A percentile compares a stretch with the other conserved stretches of the same genome.
phyloP scores from a whole-genome alignment of 1,139 yeast species.

The Protomyces lactucae-debilis region DNA sequence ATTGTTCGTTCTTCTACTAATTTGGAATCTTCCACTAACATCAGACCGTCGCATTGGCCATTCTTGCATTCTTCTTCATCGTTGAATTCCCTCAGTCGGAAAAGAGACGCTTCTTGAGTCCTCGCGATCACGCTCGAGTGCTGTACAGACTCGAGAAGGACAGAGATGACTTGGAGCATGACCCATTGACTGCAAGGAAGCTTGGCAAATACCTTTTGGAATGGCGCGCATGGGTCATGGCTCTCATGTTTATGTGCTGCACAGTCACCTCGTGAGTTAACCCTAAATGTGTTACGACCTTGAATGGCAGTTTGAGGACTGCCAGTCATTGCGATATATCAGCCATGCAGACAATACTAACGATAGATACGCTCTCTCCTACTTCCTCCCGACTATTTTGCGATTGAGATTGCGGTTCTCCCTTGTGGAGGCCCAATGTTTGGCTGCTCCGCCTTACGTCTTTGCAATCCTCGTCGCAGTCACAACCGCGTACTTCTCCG shows the following conservation, averaged over 20 bases:
- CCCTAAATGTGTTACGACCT: not conserved
- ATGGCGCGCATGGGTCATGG: slow-evolving; percentile 2
- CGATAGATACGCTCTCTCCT: slow-evolving; percentile 22
- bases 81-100: slow-evolving; percentile 25
- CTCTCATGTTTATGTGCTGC: slow-evolving; percentile 8
- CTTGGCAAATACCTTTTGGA: not conserved
- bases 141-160: not conserved
- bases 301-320: too few species aligned
- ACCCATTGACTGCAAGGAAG: not conserved
- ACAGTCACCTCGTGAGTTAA: slow-evolving; percentile 1
- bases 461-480: slow-evolving; percentile 2
- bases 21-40: not conserved
- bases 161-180: not conserved
- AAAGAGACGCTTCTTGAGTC: not conserved
- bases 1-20: slow-evolving; percentile 26
- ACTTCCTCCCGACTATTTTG: slow-evolving; percentile 36
- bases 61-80: slow-evolving; percentile 44
- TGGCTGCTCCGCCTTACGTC: slow-evolving; percentile 37
- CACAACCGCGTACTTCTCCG: not conserved
- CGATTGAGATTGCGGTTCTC: slow-evolving; percentile 34
- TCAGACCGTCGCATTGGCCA: slow-evolving; percentile 47
- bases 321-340: too few species aligned
- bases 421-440: slow-evolving; percentile 30
- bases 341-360: not conserved
- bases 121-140: slow-evolving; percentile 4